A percentile compares a stretch with the other conserved stretches of the same genome.
phyloP scores from a whole-genome alignment of 805 yeast genomes.

The Metschnikowia lunata region DNA sequence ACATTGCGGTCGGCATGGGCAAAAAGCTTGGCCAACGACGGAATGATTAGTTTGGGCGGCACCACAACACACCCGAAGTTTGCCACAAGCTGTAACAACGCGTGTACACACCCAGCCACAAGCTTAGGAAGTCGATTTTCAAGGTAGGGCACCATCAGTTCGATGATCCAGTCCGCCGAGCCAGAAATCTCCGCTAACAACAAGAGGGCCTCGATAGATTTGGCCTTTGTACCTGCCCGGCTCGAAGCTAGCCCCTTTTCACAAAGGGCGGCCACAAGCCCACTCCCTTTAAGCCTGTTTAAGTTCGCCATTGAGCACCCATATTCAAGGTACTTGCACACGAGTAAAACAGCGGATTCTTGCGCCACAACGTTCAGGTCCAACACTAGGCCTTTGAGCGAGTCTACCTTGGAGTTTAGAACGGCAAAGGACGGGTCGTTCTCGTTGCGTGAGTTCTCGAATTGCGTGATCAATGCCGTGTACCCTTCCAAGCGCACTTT shows the following conservation, averaged over 20 bases:
- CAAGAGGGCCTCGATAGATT: constrained; percentile 58
- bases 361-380: constrained; percentile 92
- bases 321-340: constrained; percentile 50
- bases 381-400: constrained; percentile 53
- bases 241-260: constrained; percentile 81
- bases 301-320: constrained; percentile 47
- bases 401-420: constrained; percentile 49
- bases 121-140: constrained; percentile 70
- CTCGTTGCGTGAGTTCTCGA: constrained; percentile 51
- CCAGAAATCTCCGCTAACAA: constrained; percentile 58
- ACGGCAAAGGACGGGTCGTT: constrained; percentile 52
- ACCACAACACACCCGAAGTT: constrained; percentile 62
- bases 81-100: constrained; percentile 51
- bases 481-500: constrained; percentile 81
- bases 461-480: constrained; percentile 53
- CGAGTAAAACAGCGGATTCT: constrained; percentile 65
- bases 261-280: constrained; percentile 49
- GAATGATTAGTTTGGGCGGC: constrained; percentile 54
- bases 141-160: constrained; percentile 58
- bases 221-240: constrained; percentile 68
- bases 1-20: constrained; percentile 85
- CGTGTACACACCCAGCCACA: constrained; percentile 60
- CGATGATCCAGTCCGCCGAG: constrained; percentile 61
- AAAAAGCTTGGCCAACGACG: constrained; percentile 61
- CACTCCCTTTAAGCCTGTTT: constrained; percentile 33